Percentiles rank a stretch among this genome's conserved stretches.
Evolutionary conservation across 805 yeast species (phyloP).

Genomic region (Kluyveromyces nonfermentans): DNA sequence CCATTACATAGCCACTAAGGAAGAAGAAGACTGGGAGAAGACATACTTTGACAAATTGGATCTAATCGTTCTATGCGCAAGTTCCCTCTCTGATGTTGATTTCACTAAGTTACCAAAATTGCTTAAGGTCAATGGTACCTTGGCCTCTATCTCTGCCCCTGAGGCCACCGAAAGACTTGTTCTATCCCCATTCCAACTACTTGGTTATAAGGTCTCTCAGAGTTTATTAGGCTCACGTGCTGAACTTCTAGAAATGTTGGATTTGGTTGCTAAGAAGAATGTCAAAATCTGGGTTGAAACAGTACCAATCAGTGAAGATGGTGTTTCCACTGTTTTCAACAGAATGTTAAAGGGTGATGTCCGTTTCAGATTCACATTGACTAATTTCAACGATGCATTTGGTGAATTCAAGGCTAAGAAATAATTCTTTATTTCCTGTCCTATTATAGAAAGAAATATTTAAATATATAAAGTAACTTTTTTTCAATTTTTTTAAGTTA

Average conservation of each 20-base stretch:
- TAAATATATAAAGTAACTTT: too few species aligned
- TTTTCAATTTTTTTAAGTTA: too few species aligned
- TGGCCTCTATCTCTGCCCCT: constrained; percentile 23
- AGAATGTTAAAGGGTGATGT: constrained; percentile 43
- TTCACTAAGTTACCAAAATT: constrained; percentile 27
- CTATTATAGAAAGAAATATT: too few species aligned
- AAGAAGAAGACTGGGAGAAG: constrained; percentile 34
- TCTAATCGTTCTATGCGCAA: constrained; percentile 41
- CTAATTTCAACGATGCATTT: constrained; percentile 35
- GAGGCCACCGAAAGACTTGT: constrained; percentile 8
- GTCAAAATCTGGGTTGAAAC: constrained; percentile 46
- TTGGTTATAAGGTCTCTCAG: constrained; percentile 23
- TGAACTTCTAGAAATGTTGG: constrained; percentile 40
- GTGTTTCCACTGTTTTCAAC: constrained; percentile 36
- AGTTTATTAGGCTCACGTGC: constrained; percentile 36
- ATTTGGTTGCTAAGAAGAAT: constrained; percentile 37
- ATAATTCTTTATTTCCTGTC: neutral
- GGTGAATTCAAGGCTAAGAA: constrained; percentile 1
- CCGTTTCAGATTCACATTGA: constrained; percentile 44
- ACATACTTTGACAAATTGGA: constrained; percentile 33
- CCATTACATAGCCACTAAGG: constrained; percentile 45
- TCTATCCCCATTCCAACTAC: constrained; percentile 11
- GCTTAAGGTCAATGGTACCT: constrained; percentile 30
- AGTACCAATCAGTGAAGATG: constrained; percentile 37
- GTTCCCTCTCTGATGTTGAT: constrained; percentile 33